These are phyloP conservation scores for Ramichloridium luteum DNA, from an alignment of 2,329 filamentous ascomycete species.

Conservation along the genomic window DNA sequence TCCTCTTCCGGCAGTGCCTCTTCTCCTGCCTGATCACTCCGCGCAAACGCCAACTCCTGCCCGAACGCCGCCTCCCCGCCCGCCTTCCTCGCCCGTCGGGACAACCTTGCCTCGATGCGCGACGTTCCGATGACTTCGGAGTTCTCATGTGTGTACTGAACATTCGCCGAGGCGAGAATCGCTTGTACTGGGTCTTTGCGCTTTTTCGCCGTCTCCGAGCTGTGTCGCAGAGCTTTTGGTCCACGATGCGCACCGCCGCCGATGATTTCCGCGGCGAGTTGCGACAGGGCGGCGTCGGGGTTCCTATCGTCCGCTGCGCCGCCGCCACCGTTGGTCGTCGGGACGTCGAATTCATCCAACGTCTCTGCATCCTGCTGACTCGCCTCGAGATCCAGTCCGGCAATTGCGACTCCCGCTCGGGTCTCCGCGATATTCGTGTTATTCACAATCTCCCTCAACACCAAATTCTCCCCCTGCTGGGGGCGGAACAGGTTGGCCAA, in stretches of 20 bases:
- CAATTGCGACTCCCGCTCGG: slow-evolving; percentile 67
- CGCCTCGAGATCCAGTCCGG: slow-evolving; percentile 65
- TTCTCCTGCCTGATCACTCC: too few species aligned
- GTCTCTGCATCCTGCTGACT: slow-evolving; percentile 40
- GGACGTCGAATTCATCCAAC: slow-evolving; percentile 17
- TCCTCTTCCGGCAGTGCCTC: too few species aligned
- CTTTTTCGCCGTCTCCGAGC: slow-evolving; percentile 25
- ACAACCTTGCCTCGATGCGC: slow-evolving; percentile 79
- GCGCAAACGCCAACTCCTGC: slow-evolving; percentile 29
- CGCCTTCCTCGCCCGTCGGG: slow-evolving; percentile 57
- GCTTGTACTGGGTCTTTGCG: slow-evolving; percentile 68
- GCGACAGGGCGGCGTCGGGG: slow-evolving; percentile 57
- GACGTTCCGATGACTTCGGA: slow-evolving; percentile 86
- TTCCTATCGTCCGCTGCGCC: slow-evolving; percentile 31
- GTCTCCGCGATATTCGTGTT: slow-evolving; percentile 96
- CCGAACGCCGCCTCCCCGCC: slow-evolving; percentile 40
- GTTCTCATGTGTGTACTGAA: slow-evolving; percentile 94
- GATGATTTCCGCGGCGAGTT: slow-evolving; percentile 53
- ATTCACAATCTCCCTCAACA: slow-evolving; percentile 91
- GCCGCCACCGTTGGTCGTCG: neutral
- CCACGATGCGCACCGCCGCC: slow-evolving; percentile 25
- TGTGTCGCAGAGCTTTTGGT: slow-evolving; percentile 23
- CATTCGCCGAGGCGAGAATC: slow-evolving; percentile 75
- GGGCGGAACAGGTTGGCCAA: slow-evolving; percentile 77
- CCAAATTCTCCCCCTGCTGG: slow-evolving; percentile 61